A percentile compares a stretch with the other conserved stretches of the same genome.
phyloP scores from a whole-genome alignment of 176 grass and related monocot species.

The Zizania latifolia region DNA sequence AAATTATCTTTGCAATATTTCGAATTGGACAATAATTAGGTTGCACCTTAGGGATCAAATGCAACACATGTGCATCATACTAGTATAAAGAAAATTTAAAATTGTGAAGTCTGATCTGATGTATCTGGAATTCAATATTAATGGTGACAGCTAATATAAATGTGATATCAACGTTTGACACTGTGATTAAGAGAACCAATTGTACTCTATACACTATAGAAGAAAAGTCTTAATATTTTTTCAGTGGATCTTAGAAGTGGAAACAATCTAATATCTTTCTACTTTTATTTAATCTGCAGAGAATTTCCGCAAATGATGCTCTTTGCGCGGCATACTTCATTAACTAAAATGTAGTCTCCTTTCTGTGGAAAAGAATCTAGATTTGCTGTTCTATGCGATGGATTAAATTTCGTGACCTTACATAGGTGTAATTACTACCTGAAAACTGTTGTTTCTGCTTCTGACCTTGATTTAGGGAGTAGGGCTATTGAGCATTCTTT shows the following conservation, averaged over 20 bases:
- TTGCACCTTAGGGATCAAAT: background rate
- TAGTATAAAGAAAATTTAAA: background rate
- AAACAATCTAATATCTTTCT: constrained; percentile 10
- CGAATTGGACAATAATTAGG: no score
- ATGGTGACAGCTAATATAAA: background rate
- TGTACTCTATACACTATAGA: background rate
- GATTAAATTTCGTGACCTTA: constrained; percentile 5
- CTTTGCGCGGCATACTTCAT: constrained; percentile 57
- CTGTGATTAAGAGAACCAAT: background rate
- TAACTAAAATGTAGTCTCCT: background rate
- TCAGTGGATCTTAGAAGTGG: background rate
- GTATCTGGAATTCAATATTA: background rate
- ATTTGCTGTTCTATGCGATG: constrained; percentile 11
- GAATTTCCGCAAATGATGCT: constrained; percentile 62
- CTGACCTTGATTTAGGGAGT: constrained; percentile 34
- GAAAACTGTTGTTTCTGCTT: constrained; percentile 33
- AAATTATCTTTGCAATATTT: background rate
- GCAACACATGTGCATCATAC: background rate
- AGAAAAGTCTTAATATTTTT: background rate
- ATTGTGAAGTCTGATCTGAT: background rate
- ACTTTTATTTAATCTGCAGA: constrained; percentile 34
- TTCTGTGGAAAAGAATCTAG: background rate
- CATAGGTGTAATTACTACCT: constrained; percentile 36
- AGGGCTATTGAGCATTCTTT: constrained; percentile 4
- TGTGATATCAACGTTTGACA: background rate